Evolutionary conservation across 2,329 filamentous ascomycete species (phyloP), one percentile per base, ranked within the genome.

Genomic region (Cyphellophora europaea): DNA sequence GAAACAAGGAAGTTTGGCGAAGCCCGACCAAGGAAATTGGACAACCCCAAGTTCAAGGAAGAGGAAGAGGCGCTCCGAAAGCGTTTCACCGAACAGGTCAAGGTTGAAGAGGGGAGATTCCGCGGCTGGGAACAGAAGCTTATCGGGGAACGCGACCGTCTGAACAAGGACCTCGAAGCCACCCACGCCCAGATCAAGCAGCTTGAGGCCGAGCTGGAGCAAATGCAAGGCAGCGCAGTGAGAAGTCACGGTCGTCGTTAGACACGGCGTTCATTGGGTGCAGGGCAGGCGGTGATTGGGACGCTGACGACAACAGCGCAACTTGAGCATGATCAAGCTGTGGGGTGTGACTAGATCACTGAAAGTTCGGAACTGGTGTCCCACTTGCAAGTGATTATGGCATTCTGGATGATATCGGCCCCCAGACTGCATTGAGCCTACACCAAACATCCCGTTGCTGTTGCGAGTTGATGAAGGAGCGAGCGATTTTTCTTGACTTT

Each of bases 41-140:
- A 98, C 71, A 98, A 98, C 74, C 91, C 91, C 68, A 98, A 98
- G 74, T 98, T 96, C 77, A 98, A 98, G 78, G 91, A 98, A 64
- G 91, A 98, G 67, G 91, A 98, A 61, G 91, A 98, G 74, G 84
- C 85, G 44, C 79, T 98, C 49, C 81, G 91, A 67, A 98, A 98
- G 79, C 79, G 93, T 53, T 98, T 98, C 69, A 98, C 91, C 52
- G 91, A 98, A 71, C 91, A 98, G 66, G 91, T 98, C 72, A 98
- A 98, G 84, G 84, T 98, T 56, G 93, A 98, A 72, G 91, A 98
- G 70, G 87, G 94, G 71, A 80, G 91, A 49, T 98, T 98, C 80
- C 79, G 93, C 65, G 83, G 93, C 68, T 98, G 91, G 91, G 91
- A 98, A 71, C 91, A 98, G 78, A 96, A 96, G 77, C 84, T 98